phyloP scores from a whole-genome alignment of 805 yeast genomes.

The Ogataea zsoltii region DNA sequence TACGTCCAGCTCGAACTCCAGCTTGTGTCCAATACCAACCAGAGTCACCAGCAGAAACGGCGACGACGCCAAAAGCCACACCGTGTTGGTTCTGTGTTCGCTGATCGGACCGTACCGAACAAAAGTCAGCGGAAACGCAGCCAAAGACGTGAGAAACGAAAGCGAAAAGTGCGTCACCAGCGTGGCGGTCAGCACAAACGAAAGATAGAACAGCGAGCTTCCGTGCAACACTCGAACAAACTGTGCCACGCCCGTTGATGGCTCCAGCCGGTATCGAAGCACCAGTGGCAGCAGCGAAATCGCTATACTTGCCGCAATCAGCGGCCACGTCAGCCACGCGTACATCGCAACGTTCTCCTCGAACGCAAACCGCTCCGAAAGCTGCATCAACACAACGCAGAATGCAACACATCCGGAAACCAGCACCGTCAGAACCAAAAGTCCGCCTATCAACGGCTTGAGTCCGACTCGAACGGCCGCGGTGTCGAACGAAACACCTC shows the following conservation, averaged over 20 bases:
- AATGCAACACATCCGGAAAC: conserved; percentile 21
- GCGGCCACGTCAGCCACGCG: conserved; percentile 15
- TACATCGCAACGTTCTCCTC: conserved; percentile 11
- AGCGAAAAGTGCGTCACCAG: conserved; percentile 84
- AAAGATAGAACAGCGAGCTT: conserved; percentile 51
- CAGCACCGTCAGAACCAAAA: conserved; percentile 33
- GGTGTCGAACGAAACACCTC: conserved; percentile 5
- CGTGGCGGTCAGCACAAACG: conserved; percentile 69
- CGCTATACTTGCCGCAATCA: conserved; percentile 8
- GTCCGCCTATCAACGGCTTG: conserved; percentile 30
- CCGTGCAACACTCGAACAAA: conserved; percentile 27
- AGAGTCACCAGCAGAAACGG: conserved; percentile 33
- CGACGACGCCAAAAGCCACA: conserved; percentile 31
- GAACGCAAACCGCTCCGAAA: conserved; percentile 10
- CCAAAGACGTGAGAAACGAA: conserved; percentile 67
- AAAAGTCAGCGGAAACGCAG: conserved; percentile 75
- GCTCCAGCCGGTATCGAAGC: conserved; percentile 5
- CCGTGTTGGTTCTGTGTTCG: conserved; percentile 20
- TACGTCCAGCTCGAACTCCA: conserved; percentile 30
- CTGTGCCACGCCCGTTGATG: conserved; percentile 18
- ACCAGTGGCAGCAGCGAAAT: conserved; percentile 19
- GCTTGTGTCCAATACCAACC: conserved; percentile 26
- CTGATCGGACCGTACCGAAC: conserved; percentile 40
- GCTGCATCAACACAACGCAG: conserved; percentile 27
- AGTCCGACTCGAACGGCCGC: conserved; percentile 23